phyloP scores from a whole-genome alignment of 2,329 filamentous ascomycete genomes.

The Arachnomyces sp. region DNA sequence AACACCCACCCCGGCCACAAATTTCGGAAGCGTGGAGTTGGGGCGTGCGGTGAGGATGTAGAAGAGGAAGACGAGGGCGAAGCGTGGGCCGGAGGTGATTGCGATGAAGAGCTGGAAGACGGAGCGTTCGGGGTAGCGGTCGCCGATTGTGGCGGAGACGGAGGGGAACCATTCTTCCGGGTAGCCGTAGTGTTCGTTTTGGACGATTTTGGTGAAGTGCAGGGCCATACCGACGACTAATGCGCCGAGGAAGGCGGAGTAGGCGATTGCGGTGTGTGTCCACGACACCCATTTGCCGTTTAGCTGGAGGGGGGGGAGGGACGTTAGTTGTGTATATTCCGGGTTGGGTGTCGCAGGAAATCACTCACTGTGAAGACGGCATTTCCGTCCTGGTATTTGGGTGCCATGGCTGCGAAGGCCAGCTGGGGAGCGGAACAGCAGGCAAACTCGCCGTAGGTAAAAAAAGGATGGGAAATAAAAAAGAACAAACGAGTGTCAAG shows the following conservation, averaged over 20 bases:
- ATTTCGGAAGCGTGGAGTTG: slow-evolving; percentile 67
- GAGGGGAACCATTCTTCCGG: slow-evolving; percentile 95
- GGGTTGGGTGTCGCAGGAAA: slow-evolving; percentile 9
- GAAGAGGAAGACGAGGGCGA: slow-evolving; percentile 83
- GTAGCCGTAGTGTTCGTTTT: slow-evolving; percentile 94
- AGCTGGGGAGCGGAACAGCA: slow-evolving; percentile 15
- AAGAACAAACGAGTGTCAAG: slow-evolving; percentile 10
- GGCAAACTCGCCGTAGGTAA: slow-evolving; percentile 6
- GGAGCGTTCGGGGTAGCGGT: slow-evolving; percentile 91
- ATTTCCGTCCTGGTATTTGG: slow-evolving; percentile 55
- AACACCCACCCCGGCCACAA: slow-evolving; percentile 69
- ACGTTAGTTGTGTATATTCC: too few relatives aligned
- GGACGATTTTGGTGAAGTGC: slow-evolving; percentile 93
- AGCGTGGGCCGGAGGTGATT: slow-evolving; percentile 86
- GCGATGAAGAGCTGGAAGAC: slow-evolving; percentile 98
- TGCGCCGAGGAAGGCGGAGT: slow-evolving; percentile 75
- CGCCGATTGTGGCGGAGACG: slow-evolving; percentile 92
- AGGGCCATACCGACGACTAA: slow-evolving; percentile 70
- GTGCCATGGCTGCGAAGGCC: slow-evolving; percentile 43
- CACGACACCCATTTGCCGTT: slow-evolving; percentile 88
- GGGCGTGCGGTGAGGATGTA: slow-evolving; percentile 78
- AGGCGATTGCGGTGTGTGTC: slow-evolving; percentile 75
- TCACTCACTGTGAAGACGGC: slow-evolving; percentile 50
- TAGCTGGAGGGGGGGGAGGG: too few relatives aligned
- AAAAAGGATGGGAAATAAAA: slow-evolving; percentile 19